Conservation (phyloP, 352 stramenopile species). For the Pythium utonaiense region DNA sequence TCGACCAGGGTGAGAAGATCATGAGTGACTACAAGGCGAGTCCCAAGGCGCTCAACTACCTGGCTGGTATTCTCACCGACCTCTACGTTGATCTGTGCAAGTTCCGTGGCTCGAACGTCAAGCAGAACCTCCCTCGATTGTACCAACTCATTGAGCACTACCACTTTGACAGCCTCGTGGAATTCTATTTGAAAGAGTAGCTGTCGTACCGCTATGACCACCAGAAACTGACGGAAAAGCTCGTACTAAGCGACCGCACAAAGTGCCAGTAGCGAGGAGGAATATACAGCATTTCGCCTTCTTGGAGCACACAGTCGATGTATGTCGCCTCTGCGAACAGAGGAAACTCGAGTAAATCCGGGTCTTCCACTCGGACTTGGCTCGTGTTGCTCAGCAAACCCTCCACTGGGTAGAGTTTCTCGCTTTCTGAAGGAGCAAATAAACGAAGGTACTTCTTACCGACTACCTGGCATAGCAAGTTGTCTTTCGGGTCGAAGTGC, state of each 20-base stretch:
- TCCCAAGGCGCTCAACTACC: constrained; percentile 71
- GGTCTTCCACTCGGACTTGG: constrained; percentile 60
- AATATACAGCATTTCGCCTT: constrained; percentile 87
- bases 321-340: constrained; percentile 46
- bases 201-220: constrained; percentile 32
- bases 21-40: constrained; percentile 66
- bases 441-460: constrained; percentile 81
- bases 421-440: constrained; percentile 64
- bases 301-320: constrained; percentile 62
- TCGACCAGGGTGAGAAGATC: constrained; percentile 63
- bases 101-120: constrained; percentile 74
- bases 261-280: constrained; percentile 88
- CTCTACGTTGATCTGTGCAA: constrained; percentile 86
- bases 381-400: constrained; percentile 85
- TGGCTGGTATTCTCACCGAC: constrained; percentile 76
- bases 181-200: constrained; percentile 57
- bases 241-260: constrained; percentile 71
- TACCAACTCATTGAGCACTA: constrained; percentile 83
- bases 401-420: constrained; percentile 78
- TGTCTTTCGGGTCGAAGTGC: constrained; percentile 90
- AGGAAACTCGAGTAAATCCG: constrained; percentile 50
- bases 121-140: constrained; percentile 62
- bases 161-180: constrained; percentile 69
- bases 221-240: constrained; percentile 86
- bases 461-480: constrained; percentile 86